Evolutionary conservation across 768 basidiomycete species (phyloP).

Genomic region (Crucibulum laeve): DNA sequence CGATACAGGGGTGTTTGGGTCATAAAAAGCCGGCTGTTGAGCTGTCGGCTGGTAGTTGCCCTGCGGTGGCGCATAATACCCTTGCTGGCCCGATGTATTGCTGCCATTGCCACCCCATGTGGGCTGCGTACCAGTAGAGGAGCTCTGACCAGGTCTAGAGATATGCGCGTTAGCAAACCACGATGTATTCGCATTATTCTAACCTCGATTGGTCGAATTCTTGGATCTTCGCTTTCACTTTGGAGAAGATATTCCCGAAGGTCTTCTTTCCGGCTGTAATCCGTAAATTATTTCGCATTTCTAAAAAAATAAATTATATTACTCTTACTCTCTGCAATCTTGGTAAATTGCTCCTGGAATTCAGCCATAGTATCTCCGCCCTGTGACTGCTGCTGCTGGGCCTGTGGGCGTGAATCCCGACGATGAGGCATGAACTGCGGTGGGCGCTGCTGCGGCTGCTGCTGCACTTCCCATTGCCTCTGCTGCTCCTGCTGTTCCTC

Average conservation of each 20-base stretch:
- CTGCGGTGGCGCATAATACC: slow-evolving; percentile 4
- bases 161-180: too few relatives aligned
- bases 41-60: slow-evolving; percentile 2
- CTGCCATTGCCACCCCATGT: slow-evolving; percentile 1
- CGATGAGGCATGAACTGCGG: slow-evolving; percentile 7
- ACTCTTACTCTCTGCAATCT: slow-evolving; percentile 72
- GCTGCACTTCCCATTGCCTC: slow-evolving; percentile 27
- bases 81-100: background rate
- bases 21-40: slow-evolving; percentile 28
- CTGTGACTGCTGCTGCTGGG: slow-evolving; percentile 13
- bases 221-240: slow-evolving; percentile 81
- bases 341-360: slow-evolving; percentile 69
- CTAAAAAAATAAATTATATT: background rate
- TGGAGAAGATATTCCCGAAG: slow-evolving; percentile 63
- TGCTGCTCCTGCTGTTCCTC: slow-evolving; percentile 50
- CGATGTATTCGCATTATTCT: background rate
- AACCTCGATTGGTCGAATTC: slow-evolving; percentile 63
- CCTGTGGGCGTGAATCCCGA: slow-evolving; percentile 11
- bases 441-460: slow-evolving; percentile 19
- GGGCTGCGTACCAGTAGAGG: background rate
- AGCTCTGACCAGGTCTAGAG: background rate
- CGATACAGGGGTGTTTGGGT: slow-evolving; percentile 16
- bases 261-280: slow-evolving; percentile 71
- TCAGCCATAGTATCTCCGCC: slow-evolving; percentile 55
- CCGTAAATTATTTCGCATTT: background rate